These are phyloP conservation scores for Ustilago curta DNA, from an alignment of 1,284 basidiomycete species.

Conservation along the genomic window DNA sequence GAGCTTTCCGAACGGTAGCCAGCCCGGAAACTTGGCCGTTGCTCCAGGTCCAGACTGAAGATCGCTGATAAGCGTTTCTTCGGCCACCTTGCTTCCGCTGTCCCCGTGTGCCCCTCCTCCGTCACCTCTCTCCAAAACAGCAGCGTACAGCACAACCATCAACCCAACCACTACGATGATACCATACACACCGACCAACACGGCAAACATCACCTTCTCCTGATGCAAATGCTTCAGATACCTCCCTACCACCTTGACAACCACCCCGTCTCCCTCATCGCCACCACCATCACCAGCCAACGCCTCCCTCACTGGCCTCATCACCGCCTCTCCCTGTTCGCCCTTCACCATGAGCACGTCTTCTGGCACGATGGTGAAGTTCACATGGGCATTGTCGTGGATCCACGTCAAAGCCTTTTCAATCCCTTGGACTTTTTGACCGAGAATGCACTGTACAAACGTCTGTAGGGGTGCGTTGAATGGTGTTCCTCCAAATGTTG, in stretches of 20 bases:
- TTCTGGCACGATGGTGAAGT: slow-evolving; percentile 80
- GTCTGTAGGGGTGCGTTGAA: slow-evolving; percentile 54
- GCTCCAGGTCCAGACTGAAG: background rate
- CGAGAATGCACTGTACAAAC: slow-evolving; percentile 78
- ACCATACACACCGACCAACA: slow-evolving; percentile 84
- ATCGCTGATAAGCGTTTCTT: slow-evolving; percentile 14
- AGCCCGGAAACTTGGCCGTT: background rate
- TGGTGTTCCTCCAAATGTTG: slow-evolving; percentile 77
- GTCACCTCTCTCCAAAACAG: slow-evolving; percentile 4
- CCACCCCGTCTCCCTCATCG: slow-evolving; percentile 75
- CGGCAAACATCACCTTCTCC: slow-evolving; percentile 82
- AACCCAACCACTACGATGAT: slow-evolving; percentile 81
- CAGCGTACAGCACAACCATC: slow-evolving; percentile 73
- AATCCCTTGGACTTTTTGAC: slow-evolving; percentile 85
- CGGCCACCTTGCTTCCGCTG: background rate
- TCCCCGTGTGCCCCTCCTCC: background rate
- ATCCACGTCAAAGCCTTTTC: slow-evolving; percentile 91
- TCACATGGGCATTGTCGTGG: slow-evolving; percentile 83
- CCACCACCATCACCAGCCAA: slow-evolving; percentile 48
- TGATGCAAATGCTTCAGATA: slow-evolving; percentile 81
- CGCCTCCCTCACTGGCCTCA: slow-evolving; percentile 35
- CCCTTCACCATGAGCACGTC: slow-evolving; percentile 81
- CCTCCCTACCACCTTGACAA: slow-evolving; percentile 78
- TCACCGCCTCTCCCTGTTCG: slow-evolving; percentile 78
- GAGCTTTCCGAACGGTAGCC: background rate